Percentiles rank a stretch among this genome's conserved stretches.
Conservation (phyloP, 768 basidiomycete genomes). For the Tephrocybe sp. region DNA sequence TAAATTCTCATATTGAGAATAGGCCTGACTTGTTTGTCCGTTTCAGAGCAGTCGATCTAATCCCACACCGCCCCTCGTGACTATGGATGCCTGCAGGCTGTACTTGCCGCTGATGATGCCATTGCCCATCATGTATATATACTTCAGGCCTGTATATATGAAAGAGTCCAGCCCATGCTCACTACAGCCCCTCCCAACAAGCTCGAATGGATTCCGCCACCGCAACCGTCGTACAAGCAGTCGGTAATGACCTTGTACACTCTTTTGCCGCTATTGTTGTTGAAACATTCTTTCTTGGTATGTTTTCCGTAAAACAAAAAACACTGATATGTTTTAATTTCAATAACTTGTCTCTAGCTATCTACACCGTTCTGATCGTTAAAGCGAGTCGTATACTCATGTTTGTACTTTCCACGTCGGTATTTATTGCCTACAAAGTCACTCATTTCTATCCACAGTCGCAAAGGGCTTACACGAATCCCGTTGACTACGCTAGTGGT, state of each 20-base stretch:
- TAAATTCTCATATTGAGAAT: too few species aligned
- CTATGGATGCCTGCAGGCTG: too few species aligned
- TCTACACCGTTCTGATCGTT: conserved; percentile 8
- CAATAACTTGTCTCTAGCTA: not conserved
- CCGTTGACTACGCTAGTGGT: conserved; percentile 9
- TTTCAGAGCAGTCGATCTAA: too few species aligned
- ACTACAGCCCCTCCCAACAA: not conserved
- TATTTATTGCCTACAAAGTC: not conserved
- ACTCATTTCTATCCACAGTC: not conserved
- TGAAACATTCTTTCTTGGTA: conserved; percentile 13
- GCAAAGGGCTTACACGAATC: conserved; percentile 8
- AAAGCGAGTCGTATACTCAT: conserved; percentile 8
- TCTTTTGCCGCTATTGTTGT: conserved; percentile 7
- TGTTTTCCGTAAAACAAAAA: not conserved
- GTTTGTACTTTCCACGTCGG: not conserved
- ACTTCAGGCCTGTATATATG: too few species aligned
- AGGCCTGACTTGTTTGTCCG: too few species aligned
- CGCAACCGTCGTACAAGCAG: not conserved
- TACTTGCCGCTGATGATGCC: too few species aligned
- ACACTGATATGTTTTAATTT: not conserved
- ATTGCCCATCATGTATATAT: too few species aligned
- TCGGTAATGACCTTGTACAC: conserved; percentile 12
- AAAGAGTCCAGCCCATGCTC: too few species aligned
- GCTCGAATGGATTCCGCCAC: conserved; percentile 7
- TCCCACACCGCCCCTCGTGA: too few species aligned